Evolutionary conservation across 148 eudicot species (phyloP).

Genomic region (Arbutus unedo): DNA sequence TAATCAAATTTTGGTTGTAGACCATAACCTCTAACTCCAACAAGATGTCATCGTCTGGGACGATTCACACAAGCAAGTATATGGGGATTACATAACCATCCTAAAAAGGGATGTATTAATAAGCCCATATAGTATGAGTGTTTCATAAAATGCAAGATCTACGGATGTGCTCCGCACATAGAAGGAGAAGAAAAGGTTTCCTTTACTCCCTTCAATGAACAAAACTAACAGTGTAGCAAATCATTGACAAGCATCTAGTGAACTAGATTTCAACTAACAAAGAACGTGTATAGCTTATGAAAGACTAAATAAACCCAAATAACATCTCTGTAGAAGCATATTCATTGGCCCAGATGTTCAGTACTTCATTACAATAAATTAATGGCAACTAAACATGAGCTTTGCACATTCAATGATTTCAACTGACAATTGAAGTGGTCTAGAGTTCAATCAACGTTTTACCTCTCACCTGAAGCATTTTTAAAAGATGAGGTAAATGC

Average conservation of each 20-base stretch:
- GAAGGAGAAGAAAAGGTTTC: not conserved
- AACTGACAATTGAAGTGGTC: not conserved
- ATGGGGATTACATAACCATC: not conserved
- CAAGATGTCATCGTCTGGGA: not conserved
- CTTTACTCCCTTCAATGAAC: not conserved
- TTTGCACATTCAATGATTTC: not conserved
- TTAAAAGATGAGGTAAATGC: constrained; percentile 69
- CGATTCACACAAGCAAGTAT: not conserved
- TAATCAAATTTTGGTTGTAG: not conserved
- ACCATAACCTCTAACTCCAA: constrained; percentile 1
- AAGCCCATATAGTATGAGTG: not conserved
- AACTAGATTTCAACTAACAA: not conserved
- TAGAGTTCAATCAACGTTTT: constrained; percentile 15
- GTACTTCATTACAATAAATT: not conserved
- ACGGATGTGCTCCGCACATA: not conserved
- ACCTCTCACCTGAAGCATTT: constrained; percentile 87
- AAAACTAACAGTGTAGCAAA: not conserved
- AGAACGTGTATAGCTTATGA: not conserved
- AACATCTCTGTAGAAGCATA: not conserved
- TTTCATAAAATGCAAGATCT: not conserved
- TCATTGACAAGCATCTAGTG: not conserved
- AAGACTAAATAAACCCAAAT: not conserved
- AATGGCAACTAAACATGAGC: not conserved
- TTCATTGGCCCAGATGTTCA: not conserved
- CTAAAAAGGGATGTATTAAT: not conserved